Evolutionary conservation across 2,329 filamentous ascomycete species (phyloP), one percentile per base, ranked within the genome.

Genomic region (Huntiella savannae): DNA sequence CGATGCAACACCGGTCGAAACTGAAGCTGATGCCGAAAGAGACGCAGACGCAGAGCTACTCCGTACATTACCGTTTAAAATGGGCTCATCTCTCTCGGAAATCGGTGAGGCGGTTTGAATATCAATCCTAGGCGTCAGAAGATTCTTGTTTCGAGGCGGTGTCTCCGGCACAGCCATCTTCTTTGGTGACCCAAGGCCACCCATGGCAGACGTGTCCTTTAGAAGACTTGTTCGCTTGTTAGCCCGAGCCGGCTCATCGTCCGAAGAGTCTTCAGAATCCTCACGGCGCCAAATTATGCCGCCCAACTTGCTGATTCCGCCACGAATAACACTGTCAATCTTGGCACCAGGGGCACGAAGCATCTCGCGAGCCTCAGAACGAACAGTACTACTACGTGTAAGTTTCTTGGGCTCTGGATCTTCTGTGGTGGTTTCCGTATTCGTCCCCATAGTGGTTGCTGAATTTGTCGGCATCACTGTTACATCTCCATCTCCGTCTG

Each of bases 271-370:
- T 16, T 69, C 65, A 3, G 54, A 50, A 4, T 52, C 58, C 7
- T 75, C 71, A 50, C 66, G 73, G 52, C 66, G 69, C 70, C 73
- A 75, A 16, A 76, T 53, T 45, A 76, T 62, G 43, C 75, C 72
- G 28, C 70, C 67, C 11, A 76, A 58, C 53, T 68, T 73, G 19
- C 69, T 72, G 4, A 75, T 69, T 17, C 72, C 62, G 5, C 66
- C 72, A 19, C 71, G 69, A 39, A 92, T 72, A 28, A 84, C 70
- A 28, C 75, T 81, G 50, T 84, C 82, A 51, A 88, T 76, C 47
- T 81, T 70, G 43, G 76, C 73, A 2, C 77, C 79, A 4, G 50
- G 50, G 11, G 36, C 38, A 61, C 85, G 88, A 61, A 94, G 80
- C 41, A 94, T 78, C 33, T 46, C 44, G 7, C 48, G 44, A 13